Percentiles rank a stretch among this genome's conserved stretches.
These are phyloP conservation scores for Vanrija humicola DNA, from an alignment of 1,284 basidiomycete genomes.

Conservation along the genomic window DNA sequence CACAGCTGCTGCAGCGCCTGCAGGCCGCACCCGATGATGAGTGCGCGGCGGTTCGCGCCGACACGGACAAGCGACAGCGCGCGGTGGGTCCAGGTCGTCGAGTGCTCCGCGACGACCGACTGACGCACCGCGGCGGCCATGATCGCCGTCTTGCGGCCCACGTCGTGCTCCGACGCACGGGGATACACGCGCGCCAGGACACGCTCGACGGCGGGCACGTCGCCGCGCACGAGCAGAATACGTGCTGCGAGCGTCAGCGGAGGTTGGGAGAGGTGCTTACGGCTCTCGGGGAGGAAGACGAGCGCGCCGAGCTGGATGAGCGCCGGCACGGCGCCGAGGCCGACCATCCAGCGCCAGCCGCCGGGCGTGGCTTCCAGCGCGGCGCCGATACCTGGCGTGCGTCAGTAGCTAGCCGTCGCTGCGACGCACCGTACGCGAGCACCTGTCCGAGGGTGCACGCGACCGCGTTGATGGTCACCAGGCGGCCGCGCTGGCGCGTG, in stretches of 20 bases:
- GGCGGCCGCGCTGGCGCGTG: constrained; percentile 66
- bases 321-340: constrained; percentile 65
- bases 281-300: constrained; percentile 70
- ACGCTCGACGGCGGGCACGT: constrained; percentile 53
- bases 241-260: constrained; percentile 55
- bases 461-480: constrained; percentile 58
- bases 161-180: constrained; percentile 59
- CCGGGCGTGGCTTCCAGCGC: constrained; percentile 61
- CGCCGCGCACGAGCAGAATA: constrained; percentile 61
- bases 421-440: constrained; percentile 58
- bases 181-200: constrained; percentile 66
- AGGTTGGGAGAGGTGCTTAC: constrained; percentile 37
- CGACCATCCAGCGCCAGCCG: constrained; percentile 84
- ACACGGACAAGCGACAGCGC: constrained; percentile 57
- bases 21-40: constrained; percentile 71
- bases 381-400: constrained; percentile 58
- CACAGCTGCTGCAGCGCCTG: constrained; percentile 79
- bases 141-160: constrained; percentile 64
- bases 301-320: constrained; percentile 61
- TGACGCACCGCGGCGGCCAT: constrained; percentile 59
- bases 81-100: constrained; percentile 61
- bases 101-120: constrained; percentile 55
- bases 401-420: too few relatives aligned
- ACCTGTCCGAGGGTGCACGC: constrained; percentile 61
- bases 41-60: constrained; percentile 63